Percentiles rank a stretch among this genome's conserved stretches.
These are phyloP conservation scores for Cercospora beticola DNA, from an alignment of 2,329 filamentous ascomycete genomes.

Conservation along the genomic window DNA sequence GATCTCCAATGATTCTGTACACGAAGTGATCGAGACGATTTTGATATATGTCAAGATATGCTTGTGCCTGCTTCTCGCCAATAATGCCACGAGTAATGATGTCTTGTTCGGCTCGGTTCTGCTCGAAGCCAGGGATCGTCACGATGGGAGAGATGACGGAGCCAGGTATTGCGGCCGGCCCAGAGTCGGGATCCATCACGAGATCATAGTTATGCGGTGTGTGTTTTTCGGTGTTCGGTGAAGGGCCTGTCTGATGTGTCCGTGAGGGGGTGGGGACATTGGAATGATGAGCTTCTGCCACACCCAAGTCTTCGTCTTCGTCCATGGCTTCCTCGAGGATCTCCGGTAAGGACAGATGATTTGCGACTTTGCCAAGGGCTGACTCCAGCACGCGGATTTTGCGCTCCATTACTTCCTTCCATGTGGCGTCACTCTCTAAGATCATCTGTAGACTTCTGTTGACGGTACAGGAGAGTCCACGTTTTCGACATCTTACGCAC, in stretches of 20 bases:
- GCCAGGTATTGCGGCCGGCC: conserved; percentile 40
- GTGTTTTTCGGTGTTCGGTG: conserved; percentile 29
- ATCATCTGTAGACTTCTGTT: conserved; percentile 47
- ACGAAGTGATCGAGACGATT: conserved; percentile 37
- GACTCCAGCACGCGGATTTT: conserved; percentile 42
- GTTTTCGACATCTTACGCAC: conserved; percentile 44
- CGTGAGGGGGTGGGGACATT: conserved; percentile 18
- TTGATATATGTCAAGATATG: conserved; percentile 36
- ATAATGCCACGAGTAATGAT: conserved; percentile 34
- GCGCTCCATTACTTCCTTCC: conserved; percentile 43
- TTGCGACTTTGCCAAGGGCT: conserved; percentile 34
- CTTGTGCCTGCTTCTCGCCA: conserved; percentile 31
- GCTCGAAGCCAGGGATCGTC: conserved; percentile 27
- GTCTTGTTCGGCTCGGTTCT: conserved; percentile 31
- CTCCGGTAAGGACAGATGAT: conserved; percentile 27
- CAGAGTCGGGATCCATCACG: conserved; percentile 41
- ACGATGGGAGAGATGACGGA: conserved; percentile 34
- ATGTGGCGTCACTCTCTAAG: conserved; percentile 44
- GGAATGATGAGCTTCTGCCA: conserved; percentile 16
- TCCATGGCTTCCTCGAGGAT: conserved; percentile 29
- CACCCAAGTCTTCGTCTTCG: conserved; percentile 25
- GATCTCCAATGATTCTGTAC: conserved; percentile 38
- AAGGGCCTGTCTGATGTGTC: conserved; percentile 12
- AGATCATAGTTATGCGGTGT: conserved; percentile 39
- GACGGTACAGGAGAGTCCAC: conserved; percentile 43